Evolutionary conservation across 441 rosid genomes (phyloP), one percentile per base, ranked within the genome.

Genomic region (Erodium texanum): DNA sequence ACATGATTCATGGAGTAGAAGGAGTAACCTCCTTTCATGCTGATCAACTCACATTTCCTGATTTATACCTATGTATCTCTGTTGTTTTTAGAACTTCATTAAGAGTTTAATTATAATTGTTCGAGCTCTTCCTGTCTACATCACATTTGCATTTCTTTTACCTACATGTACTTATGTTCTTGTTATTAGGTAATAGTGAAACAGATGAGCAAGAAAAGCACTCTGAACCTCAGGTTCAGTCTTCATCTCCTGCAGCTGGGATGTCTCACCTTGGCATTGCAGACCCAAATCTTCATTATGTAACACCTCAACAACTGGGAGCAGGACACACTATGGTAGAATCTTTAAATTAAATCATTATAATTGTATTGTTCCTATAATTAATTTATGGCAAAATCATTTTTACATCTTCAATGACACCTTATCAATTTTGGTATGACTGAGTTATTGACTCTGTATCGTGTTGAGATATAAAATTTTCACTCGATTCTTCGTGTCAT

Each of bases 161-260:
- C 66, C 23, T 24, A 24, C 12, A 24, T 50, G 59, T 20, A 19
- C 11, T 16, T 48, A 62, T 73, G 2, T n/a, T 19, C 66, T 16
- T 10, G 38, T 71, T 5, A 20, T 64, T 78, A 85, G 91, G 81
- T 74, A 83, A 77, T 73, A 76, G 81, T 64, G 85, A 85, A 69
- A 76, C 75, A 68, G 83, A 69, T 74, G 94, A 86, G 79, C 94
- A 77, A 66, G 84, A 76, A 70, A 82, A 83, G 16, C 81, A 76
- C 65, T 71, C 79, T 16, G 91, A 82, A 73, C 56, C 78, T 29
- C 79, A 65, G 66, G 66, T 74, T 62, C 81, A 76, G 73, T 72
- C 85, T 65, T 66, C 86, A 63, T 66, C 82, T 64, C 79, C 86
- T 69, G 80, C 79, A 24, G 64, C 77, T 65, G 86, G 76, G 71